phyloP scores from a whole-genome alignment of 805 yeast genomes.

The Starmerella ratchasimensis region DNA sequence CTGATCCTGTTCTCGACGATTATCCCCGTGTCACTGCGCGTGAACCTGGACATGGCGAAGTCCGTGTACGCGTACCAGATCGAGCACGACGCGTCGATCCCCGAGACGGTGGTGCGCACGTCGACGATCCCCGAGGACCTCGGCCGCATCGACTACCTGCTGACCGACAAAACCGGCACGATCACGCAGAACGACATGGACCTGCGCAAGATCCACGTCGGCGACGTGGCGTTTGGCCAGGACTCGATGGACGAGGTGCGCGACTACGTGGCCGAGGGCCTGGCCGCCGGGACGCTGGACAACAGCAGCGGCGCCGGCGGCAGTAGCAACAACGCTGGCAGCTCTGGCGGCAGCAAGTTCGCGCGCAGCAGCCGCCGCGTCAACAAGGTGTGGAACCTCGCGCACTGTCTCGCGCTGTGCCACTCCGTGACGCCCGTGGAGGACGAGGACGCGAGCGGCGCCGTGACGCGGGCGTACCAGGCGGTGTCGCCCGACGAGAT shows the following conservation, averaged over 20 bases:
- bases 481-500: conserved; percentile 99
- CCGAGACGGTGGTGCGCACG: conserved; percentile 85
- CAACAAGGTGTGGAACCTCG: conserved; percentile 62
- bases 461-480: conserved; percentile 45
- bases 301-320: too few relatives aligned
- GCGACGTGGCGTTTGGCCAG: conserved; percentile 80
- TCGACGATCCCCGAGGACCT: conserved; percentile 96
- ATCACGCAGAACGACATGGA: conserved; percentile 98
- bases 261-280: conserved; percentile 36
- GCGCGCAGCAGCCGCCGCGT: conserved; percentile 41
- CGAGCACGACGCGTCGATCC: conserved; percentile 69
- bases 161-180: conserved; percentile 94
- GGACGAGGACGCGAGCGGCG: conserved; percentile 26
- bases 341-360: conserved; percentile 13
- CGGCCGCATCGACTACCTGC: conserved; percentile 84
- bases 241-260: conserved; percentile 84
- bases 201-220: conserved; percentile 80
- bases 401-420: conserved; percentile 77
- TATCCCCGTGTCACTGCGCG: conserved; percentile 90
- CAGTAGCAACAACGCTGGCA: too few relatives aligned
- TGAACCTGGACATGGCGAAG: conserved; percentile 87
- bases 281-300: background rate
- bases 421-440: conserved; percentile 94
- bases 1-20: conserved; percentile 85
- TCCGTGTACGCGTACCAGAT: conserved; percentile 92